Percentiles rank a stretch among this genome's conserved stretches.
phyloP scores from a whole-genome alignment of 768 basidiomycete genomes.

The Auriculariales sp. region DNA sequence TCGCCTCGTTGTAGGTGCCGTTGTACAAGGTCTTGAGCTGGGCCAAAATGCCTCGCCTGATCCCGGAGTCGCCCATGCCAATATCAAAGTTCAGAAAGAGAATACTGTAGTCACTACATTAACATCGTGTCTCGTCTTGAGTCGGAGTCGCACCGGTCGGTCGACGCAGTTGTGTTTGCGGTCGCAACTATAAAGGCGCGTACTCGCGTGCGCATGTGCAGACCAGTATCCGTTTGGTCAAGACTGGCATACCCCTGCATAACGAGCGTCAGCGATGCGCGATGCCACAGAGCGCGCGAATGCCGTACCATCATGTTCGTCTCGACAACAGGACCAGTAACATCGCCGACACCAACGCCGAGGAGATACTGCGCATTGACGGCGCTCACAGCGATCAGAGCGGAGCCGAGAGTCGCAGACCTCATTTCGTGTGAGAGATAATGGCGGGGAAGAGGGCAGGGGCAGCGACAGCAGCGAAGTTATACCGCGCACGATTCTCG shows the following conservation, averaged over 20 bases:
- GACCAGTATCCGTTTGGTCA: slow-evolving; percentile 52
- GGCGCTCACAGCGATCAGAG: slow-evolving; percentile 47
- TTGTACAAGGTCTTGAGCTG: slow-evolving; percentile 42
- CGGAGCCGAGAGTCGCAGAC: slow-evolving; percentile 73
- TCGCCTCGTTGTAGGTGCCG: slow-evolving; percentile 48
- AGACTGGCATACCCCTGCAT: slow-evolving; percentile 70
- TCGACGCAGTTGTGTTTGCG: slow-evolving; percentile 27
- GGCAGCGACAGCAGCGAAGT: too few species aligned
- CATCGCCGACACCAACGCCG: slow-evolving; percentile 32
- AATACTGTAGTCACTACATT: slow-evolving; percentile 23
- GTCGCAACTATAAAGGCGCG: slow-evolving; percentile 57
- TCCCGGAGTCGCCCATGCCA: slow-evolving; percentile 67
- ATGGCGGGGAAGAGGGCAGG: slow-evolving; percentile 29
- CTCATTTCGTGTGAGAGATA: slow-evolving; percentile 70
- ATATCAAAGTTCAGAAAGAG: slow-evolving; percentile 30
- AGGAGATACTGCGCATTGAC: slow-evolving; percentile 34
- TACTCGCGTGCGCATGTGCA: slow-evolving; percentile 68
- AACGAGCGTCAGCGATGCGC: too few species aligned
- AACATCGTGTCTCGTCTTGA: slow-evolving; percentile 30
- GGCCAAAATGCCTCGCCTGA: slow-evolving; percentile 52
- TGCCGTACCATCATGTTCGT: slow-evolving; percentile 90
- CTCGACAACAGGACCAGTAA: slow-evolving; percentile 52
- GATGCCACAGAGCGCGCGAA: too few species aligned
- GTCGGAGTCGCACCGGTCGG: slow-evolving; percentile 60
- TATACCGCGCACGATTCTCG: too few species aligned